Percentiles rank a stretch among this genome's conserved stretches.
Conservation (phyloP, 192 early-diverging fungal genomes). For the Coemansia umbellata region DNA sequence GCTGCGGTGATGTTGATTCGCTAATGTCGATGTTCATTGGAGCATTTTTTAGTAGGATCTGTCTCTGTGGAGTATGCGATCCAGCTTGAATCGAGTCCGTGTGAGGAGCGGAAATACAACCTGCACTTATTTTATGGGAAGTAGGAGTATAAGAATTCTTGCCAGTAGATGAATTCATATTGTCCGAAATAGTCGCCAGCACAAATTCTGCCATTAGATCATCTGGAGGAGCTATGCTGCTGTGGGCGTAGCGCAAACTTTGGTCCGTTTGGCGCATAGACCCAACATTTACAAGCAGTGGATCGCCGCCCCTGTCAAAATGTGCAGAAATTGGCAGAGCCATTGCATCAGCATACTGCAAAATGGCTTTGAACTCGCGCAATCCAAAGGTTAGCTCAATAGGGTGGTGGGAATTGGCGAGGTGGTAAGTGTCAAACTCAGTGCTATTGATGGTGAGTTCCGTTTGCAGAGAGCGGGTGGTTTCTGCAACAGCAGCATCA, state of each 20-base stretch:
- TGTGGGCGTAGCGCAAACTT: background rate
- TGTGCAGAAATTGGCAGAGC: constrained; percentile 35
- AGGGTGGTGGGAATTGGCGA: constrained; percentile 8
- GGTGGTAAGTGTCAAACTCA: constrained; percentile 46
- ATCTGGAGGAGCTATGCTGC: constrained; percentile 1
- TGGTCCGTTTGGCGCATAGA: constrained; percentile 1
- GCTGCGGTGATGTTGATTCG: background rate
- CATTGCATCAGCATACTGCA: constrained; percentile 48
- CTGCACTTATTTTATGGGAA: too few relatives aligned
- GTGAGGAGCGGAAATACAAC: too few relatives aligned
- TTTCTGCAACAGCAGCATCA: constrained; percentile 17
- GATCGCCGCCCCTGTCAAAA: constrained; percentile 40
- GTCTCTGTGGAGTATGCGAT: constrained; percentile 2
- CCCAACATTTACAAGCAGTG: constrained; percentile 36
- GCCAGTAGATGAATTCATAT: constrained; percentile 3
- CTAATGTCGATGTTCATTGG: background rate
- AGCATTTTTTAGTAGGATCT: background rate
- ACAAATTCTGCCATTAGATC: constrained; percentile 40
- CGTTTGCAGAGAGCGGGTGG: constrained; percentile 36
- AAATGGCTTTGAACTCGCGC: constrained; percentile 43
- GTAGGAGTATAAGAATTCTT: background rate
- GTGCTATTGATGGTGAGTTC: constrained; percentile 33
- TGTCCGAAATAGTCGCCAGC: constrained; percentile 40
- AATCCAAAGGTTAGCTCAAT: constrained; percentile 48
- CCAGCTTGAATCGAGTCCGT: background rate